Base-by-base conservation (phyloP, 2,329 filamentous ascomycete genomes). In the Epichloe glyceriae region DNA sequence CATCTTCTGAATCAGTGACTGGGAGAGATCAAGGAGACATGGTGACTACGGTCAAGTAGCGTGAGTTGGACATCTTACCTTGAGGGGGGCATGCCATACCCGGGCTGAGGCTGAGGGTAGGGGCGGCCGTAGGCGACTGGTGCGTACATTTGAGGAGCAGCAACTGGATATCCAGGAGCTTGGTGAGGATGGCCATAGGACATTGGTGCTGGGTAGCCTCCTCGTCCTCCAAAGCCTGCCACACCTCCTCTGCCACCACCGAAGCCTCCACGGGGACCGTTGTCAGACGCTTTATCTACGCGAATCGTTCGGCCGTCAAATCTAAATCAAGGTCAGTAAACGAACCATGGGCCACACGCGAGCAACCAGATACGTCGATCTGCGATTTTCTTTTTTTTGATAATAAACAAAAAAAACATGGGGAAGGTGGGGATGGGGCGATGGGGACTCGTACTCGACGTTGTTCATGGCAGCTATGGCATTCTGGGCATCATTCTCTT, bases 251-350 rank as follows among this genome's bases (percentile, higher is more conserved):
- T 62, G 51, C 67, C 63, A 35, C 67, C 67, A 38, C 62, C 62
- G 51, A 63, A 65, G 26, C 73, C 70, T 51, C 71, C 67, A 52
- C 80, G 77, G 45, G 80, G 74, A 45, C 80, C 79, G 58, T 83
- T 84, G 69, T 96, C 90, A 52, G 88, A 90, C 55, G 90, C 93
- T 70, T 90, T 95, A 73, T 97, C 91, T 57, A 98, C 91, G 60
- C 91, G 89, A 67, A 98, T 96, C 57, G 80, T 82, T 61, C 91
- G 88, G 57, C 91, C 91, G 69, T 97, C 90, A 69, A 97, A 95
- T 62, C 90, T 95, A 39, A 38, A 22, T 22, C 43, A 49, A 34
- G 11, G 48, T 54, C 38, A 48, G 50, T 49, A 50, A 30, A 22
- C 33, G 55, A 49, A 49, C 43, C 38, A 17, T 8, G 30, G 19